phyloP scores from a whole-genome alignment of 1,139 yeast genomes.

The Suhomyces panamericanus region DNA sequence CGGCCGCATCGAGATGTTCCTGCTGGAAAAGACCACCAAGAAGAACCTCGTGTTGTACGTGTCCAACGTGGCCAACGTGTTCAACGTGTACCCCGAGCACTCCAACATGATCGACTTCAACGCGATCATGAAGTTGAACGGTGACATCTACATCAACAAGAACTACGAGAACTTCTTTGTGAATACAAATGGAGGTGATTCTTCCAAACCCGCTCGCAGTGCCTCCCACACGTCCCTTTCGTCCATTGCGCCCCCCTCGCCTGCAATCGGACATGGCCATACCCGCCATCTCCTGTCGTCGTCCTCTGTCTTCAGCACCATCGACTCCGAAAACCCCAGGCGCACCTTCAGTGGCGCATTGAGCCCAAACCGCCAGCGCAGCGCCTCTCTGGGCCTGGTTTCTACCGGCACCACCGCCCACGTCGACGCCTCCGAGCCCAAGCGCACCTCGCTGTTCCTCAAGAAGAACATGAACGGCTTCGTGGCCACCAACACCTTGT shows the following conservation, averaged over 20 bases:
- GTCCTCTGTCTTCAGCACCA: slow-evolving; percentile 18
- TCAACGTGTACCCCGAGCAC: slow-evolving; percentile 57
- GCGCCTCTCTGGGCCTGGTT: slow-evolving; percentile 6
- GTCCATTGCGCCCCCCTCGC: slow-evolving; percentile 6
- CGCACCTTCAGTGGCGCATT: slow-evolving; percentile 10
- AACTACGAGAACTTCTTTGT: slow-evolving; percentile 32
- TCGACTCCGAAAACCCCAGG: slow-evolving; percentile 13
- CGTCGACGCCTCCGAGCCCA: slow-evolving; percentile 12
- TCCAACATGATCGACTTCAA: slow-evolving; percentile 54
- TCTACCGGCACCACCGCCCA: slow-evolving; percentile 2
- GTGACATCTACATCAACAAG: slow-evolving; percentile 50
- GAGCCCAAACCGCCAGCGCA: slow-evolving; percentile 10
- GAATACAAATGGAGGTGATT: slow-evolving; percentile 1
- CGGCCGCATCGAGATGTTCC: slow-evolving; percentile 54
- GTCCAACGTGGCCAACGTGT: slow-evolving; percentile 41
- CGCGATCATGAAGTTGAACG: slow-evolving; percentile 52
- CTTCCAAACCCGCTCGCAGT: slow-evolving; percentile 12
- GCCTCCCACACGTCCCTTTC: slow-evolving; percentile 13
- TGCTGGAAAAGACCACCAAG: slow-evolving; percentile 40
- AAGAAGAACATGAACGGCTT: slow-evolving; percentile 33
- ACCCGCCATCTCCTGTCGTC: slow-evolving; percentile 15
- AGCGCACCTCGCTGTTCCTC: slow-evolving; percentile 17
- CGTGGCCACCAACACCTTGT: slow-evolving; percentile 40
- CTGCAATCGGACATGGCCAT: slow-evolving; percentile 1
- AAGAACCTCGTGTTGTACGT: slow-evolving; percentile 50